Conservation (phyloP, 2,329 filamentous ascomycete genomes). For the Sporothrix phasma region DNA sequence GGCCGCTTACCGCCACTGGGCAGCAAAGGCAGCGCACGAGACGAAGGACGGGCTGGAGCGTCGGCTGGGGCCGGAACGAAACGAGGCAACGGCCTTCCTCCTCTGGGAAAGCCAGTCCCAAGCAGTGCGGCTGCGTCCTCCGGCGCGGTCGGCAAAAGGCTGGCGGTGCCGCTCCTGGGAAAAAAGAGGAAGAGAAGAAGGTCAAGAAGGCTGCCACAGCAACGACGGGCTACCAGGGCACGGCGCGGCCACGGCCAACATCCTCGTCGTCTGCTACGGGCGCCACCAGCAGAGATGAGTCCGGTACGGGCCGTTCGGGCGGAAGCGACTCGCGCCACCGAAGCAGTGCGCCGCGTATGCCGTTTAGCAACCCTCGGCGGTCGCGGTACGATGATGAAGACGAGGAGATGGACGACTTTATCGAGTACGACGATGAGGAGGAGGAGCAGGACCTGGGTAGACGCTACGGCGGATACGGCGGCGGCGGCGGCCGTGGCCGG, state of each 20-base stretch:
- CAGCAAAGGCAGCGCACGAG: background rate
- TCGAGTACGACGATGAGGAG: constrained; percentile 51
- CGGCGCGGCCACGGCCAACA: constrained; percentile 46
- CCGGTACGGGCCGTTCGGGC: background rate
- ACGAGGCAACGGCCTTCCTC: background rate
- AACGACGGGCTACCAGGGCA: constrained; percentile 57
- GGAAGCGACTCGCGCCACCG: background rate
- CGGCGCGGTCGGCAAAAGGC: background rate
- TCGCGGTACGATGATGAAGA: constrained; percentile 51
- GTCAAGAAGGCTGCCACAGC: constrained; percentile 50
- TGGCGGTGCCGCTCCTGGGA: constrained; percentile 16
- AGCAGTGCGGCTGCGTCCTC: background rate
- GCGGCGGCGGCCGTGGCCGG: background rate
- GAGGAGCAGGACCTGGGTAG: constrained; percentile 24
- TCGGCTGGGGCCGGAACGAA: background rate
- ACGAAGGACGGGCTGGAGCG: background rate
- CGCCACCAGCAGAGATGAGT: background rate
- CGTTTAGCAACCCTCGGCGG: constrained; percentile 19
- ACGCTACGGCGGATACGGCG: background rate
- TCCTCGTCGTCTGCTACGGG: constrained; percentile 29
- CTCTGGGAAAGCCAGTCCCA: background rate
- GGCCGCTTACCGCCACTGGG: constrained; percentile 1
- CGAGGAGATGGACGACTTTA: constrained; percentile 49
- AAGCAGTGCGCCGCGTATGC: constrained; percentile 1
- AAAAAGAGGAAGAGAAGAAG: constrained; percentile 42